A percentile compares a stretch with the other conserved stretches of the same genome.
Conservation (phyloP, 2,329 filamentous ascomycete species). For the Scytalidium sp. region DNA sequence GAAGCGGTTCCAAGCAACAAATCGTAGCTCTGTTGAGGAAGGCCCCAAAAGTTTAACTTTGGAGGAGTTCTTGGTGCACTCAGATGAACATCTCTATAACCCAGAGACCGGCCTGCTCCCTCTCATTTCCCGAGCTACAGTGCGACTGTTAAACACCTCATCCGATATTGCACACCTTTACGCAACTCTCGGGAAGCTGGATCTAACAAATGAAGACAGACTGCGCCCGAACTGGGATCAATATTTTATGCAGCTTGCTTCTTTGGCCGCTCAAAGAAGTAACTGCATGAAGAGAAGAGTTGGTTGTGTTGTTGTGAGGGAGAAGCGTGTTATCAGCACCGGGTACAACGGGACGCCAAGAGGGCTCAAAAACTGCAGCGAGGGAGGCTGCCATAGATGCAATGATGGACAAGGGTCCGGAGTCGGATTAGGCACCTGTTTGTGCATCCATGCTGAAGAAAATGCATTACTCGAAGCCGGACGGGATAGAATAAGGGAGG, state of each 20-base stretch:
- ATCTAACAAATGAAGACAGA: conserved; percentile 74
- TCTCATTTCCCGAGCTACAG: conserved; percentile 75
- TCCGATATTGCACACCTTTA: conserved; percentile 69
- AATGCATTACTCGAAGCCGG: conserved; percentile 95
- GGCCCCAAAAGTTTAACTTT: conserved; percentile 32
- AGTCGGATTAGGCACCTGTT: conserved; percentile 75
- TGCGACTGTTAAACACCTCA: conserved; percentile 85
- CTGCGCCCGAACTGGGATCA: conserved; percentile 91
- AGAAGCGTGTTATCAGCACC: conserved; percentile 85
- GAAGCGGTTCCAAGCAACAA: conserved; percentile 63
- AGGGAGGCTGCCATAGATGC: conserved; percentile 86
- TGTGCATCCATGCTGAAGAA: conserved; percentile 98
- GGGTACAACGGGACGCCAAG: conserved; percentile 98
- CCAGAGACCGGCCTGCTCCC: conserved; percentile 63
- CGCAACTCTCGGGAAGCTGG: conserved; percentile 66
- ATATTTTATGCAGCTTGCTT: conserved; percentile 98
- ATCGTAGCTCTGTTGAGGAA: conserved; percentile 16
- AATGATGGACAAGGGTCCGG: conserved; percentile 72
- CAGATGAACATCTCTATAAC: conserved; percentile 75
- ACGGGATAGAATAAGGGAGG: conserved; percentile 80
- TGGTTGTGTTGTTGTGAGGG: conserved; percentile 85
- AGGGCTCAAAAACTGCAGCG: conserved; percentile 83
- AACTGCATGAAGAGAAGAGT: conserved; percentile 99
- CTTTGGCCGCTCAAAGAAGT: conserved; percentile 81
- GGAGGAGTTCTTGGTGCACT: conserved; percentile 53